These are phyloP conservation scores for Leccinum boreale DNA, from an alignment of 768 basidiomycete species.

Conservation along the genomic window DNA sequence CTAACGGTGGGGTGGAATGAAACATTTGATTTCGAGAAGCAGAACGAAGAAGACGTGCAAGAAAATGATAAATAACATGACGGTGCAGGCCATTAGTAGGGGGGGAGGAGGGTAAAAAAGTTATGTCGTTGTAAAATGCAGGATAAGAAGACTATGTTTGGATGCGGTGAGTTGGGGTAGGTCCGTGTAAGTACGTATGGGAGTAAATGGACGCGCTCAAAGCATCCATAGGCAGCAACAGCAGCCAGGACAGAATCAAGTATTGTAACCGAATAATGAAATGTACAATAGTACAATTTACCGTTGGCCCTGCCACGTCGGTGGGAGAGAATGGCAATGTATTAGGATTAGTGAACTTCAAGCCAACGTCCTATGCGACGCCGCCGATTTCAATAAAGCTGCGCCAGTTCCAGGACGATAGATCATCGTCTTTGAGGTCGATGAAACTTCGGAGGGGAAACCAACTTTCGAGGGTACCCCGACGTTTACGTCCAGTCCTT, in stretches of 20 bases:
- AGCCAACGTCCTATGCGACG: slow-evolving; percentile 10
- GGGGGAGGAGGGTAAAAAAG: not conserved
- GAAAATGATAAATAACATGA: slow-evolving; percentile 1
- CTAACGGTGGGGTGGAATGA: not conserved
- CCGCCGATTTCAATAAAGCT: slow-evolving; percentile 60
- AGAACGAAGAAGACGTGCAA: slow-evolving; percentile 2
- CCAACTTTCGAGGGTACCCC: slow-evolving; percentile 47
- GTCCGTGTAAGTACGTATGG: slow-evolving; percentile 24
- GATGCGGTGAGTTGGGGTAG: not conserved
- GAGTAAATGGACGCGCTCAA: slow-evolving; percentile 4
- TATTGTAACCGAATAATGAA: slow-evolving; percentile 15
- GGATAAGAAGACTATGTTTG: slow-evolving; percentile 2
- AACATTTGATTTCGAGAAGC: not conserved
- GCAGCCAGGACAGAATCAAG: not conserved
- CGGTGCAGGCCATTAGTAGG: slow-evolving; percentile 9
- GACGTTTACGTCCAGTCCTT: slow-evolving; percentile 27
- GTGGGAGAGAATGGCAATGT: not conserved
- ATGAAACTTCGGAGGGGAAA: slow-evolving; percentile 64
- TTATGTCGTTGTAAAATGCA: not conserved
- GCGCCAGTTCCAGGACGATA: slow-evolving; percentile 52
- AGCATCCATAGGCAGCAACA: not conserved
- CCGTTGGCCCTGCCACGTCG: slow-evolving; percentile 6
- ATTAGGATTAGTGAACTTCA: not conserved
- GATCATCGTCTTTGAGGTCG: slow-evolving; percentile 51
- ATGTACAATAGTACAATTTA: slow-evolving; percentile 4